A percentile compares a stretch with the other conserved stretches of the same genome.
phyloP scores from a whole-genome alignment of 2,329 filamentous ascomycete genomes.

The Acephala macrosclerotiorum region DNA sequence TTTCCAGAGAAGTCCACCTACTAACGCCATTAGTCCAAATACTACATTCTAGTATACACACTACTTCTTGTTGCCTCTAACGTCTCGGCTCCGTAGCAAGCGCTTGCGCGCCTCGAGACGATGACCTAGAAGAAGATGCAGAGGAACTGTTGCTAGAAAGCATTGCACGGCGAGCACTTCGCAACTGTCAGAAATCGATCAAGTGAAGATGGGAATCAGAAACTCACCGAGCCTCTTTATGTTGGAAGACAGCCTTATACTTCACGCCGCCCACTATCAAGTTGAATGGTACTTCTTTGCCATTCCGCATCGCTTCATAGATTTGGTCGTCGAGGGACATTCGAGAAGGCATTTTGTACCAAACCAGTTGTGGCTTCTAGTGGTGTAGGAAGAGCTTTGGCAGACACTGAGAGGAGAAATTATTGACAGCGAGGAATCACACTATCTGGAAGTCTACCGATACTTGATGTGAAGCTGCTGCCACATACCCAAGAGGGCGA shows the following conservation, averaged over 20 bases:
- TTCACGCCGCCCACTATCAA: background rate
- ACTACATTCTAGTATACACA: background rate
- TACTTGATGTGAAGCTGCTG: no score
- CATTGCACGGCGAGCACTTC: background rate
- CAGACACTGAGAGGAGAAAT: background rate
- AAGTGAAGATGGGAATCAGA: background rate
- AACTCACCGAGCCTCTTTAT: constrained; percentile 6
- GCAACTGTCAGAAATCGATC: background rate
- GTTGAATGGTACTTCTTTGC: background rate
- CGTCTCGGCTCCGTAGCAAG: background rate
- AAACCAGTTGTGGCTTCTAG: background rate
- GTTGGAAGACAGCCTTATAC: background rate
- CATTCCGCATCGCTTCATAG: constrained; percentile 1
- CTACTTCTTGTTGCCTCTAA: background rate
- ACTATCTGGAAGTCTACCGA: no score
- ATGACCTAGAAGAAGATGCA: background rate
- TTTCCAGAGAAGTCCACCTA: background rate
- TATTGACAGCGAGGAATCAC: no score
- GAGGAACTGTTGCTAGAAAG: background rate
- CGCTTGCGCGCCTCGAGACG: background rate
- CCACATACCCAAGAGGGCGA: background rate
- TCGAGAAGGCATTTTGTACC: constrained; percentile 1
- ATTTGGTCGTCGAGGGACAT: background rate
- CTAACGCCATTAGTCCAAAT: background rate
- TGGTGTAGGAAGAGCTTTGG: background rate